Evolutionary conservation across 148 eudicot genomes (phyloP).

Genomic region (Rhododendron griersonianum): DNA sequence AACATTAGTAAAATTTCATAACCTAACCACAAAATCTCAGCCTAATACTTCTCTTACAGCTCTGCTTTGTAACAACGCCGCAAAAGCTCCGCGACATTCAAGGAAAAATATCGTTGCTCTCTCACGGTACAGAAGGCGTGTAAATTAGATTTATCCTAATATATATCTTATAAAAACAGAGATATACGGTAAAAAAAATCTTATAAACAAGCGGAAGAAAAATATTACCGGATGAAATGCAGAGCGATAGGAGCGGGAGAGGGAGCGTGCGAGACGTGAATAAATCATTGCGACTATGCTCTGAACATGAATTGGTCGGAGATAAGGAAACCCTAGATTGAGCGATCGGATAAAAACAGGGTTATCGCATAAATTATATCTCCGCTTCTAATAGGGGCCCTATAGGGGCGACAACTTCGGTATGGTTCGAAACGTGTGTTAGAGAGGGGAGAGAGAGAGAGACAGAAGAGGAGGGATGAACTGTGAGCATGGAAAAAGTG

Average conservation of each 20-base stretch:
- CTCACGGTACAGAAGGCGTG: not conserved
- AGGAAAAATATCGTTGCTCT: not conserved
- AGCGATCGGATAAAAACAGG: not conserved
- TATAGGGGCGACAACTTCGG: not conserved
- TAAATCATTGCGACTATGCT: not conserved
- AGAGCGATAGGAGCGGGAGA: conserved; percentile 9
- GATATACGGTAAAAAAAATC: not conserved
- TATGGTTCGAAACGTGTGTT: not conserved
- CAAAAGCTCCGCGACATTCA: not conserved
- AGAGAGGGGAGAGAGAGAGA: not conserved
- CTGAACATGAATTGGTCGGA: not conserved
- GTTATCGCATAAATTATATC: not conserved
- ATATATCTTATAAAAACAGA: not conserved
- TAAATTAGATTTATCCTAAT: not conserved
- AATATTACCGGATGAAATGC: conserved; percentile 1
- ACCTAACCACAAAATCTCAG: not conserved
- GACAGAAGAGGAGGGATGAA: not conserved
- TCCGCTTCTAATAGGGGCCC: not conserved
- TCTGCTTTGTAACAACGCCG: not conserved
- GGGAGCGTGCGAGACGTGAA: conserved; percentile 4
- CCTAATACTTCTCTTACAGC: not conserved
- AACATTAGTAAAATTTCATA: not conserved
- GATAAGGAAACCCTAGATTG: not conserved
- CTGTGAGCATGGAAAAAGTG: not conserved
- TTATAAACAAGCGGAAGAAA: not conserved